Evolutionary conservation across 2,329 filamentous ascomycete species (phyloP).

Genomic region (Fusarium nisikadoi): DNA sequence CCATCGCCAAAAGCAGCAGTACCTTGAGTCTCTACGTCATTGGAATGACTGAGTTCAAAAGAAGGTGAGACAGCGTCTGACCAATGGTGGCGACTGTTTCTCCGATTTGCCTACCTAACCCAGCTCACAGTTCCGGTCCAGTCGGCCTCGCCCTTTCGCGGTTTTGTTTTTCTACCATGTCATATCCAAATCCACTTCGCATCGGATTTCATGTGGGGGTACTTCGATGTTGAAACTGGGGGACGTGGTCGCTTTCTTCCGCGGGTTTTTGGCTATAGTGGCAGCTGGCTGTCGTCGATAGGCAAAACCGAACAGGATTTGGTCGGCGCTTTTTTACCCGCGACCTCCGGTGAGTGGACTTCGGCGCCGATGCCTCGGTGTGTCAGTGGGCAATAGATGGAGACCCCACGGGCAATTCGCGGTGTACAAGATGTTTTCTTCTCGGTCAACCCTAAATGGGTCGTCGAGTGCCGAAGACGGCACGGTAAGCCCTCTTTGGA

Average conservation of each 20-base stretch:
- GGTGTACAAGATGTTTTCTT: conserved; percentile 23
- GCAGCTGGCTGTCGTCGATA: conserved; percentile 1
- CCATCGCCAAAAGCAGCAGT: conserved; percentile 20
- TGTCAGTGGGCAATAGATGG: conserved; percentile 28
- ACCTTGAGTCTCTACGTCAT: conserved; percentile 41
- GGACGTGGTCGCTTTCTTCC: conserved; percentile 24
- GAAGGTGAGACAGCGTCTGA: conserved; percentile 34
- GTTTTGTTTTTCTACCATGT: neutral
- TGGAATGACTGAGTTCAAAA: conserved; percentile 25
- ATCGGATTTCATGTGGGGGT: conserved; percentile 43
- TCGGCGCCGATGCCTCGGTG: conserved; percentile 38
- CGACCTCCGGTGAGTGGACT: conserved; percentile 25
- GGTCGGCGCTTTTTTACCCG: conserved; percentile 30
- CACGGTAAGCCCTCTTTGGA: conserved; percentile 24
- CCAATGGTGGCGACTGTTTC: conserved; percentile 27
- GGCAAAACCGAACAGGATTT: conserved; percentile 17
- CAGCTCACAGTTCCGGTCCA: neutral
- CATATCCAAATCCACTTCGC: conserved; percentile 15
- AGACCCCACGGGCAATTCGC: conserved; percentile 31
- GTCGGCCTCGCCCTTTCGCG: conserved; percentile 19
- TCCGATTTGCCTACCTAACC: conserved; percentile 12
- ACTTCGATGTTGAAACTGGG: conserved; percentile 27
- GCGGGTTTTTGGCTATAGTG: conserved; percentile 9
- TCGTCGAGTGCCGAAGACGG: conserved; percentile 12
- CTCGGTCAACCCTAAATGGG: conserved; percentile 33